Base-by-base conservation (phyloP, 805 yeast species). In the Candida nanaspora region DNA sequence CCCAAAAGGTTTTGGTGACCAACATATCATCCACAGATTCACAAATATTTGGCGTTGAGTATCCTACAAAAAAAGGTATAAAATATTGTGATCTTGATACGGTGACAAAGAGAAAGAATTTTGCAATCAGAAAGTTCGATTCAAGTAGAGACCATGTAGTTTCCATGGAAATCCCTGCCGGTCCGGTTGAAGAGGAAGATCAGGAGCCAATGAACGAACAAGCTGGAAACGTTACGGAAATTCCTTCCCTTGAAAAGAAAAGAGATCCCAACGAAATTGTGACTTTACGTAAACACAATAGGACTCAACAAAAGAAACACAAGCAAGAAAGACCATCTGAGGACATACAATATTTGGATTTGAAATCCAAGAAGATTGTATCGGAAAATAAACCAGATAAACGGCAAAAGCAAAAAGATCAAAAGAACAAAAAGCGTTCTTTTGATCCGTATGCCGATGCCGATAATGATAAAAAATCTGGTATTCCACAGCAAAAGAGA, bases 401-500 rank as follows among this genome's bases (percentile, higher is more conserved):
- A 16, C n/a, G n/a, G n/a, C 4, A 7, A 3, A 37, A 27, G 7
- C 15, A 37, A 4, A 46, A 41, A 40, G 47, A 46, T 31, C 47
- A 51, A 23, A 41, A 43, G 39, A 58, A 55, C 36, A 48, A 50
- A 41, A 69, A 71, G 49, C 60, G 64, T 40, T 52, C 70, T 8
- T 82, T 76, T 46, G 82, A 82, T 59, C 87, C 88, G 4, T 82
- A 78, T 47, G 56, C 69, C 16, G 66, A 47, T 18, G 37, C 41
- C 14, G 41, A 49, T 10, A 34, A 34, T 8, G 21, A 6, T 9
- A 34, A 26, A 13, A 20, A 18, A 29, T 40, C 45, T 20, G 51
- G 47, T 18, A 39, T 54, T 15, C 54, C 56, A 10, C 49, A 46
- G 32, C 31, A 51, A 13, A 61, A 55, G 47, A 58, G 56, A 46